These are phyloP conservation scores for Fusarium pseudonygamai DNA, from an alignment of 2,329 filamentous ascomycete genomes.

Conservation along the genomic window DNA sequence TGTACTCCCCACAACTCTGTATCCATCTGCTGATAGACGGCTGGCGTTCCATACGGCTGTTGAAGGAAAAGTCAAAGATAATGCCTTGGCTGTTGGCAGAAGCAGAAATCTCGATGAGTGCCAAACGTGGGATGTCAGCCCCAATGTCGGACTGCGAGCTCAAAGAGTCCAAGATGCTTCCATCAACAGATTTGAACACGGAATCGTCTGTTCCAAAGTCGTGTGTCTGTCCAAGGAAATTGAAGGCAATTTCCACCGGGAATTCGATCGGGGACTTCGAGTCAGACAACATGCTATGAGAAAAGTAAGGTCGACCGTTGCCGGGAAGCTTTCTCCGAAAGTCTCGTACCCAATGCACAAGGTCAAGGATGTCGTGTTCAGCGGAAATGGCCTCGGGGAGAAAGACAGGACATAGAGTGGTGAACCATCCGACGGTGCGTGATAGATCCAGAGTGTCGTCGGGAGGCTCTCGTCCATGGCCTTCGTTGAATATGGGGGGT, in stretches of 20 bases:
- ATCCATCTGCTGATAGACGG: not conserved
- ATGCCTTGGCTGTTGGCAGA: not conserved
- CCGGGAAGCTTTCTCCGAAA: slow-evolving; percentile 29
- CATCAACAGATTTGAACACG: slow-evolving; percentile 4
- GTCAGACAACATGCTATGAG: not conserved
- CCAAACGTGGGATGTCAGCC: slow-evolving; percentile 15
- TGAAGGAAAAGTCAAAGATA: slow-evolving; percentile 19
- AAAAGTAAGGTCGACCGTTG: slow-evolving; percentile 37
- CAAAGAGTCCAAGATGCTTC: slow-evolving; percentile 4
- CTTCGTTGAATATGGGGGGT: slow-evolving; percentile 47
- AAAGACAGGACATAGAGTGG: slow-evolving; percentile 38
- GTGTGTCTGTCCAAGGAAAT: slow-evolving; percentile 30
- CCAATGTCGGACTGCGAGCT: slow-evolving; percentile 21
- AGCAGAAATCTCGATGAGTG: slow-evolving; percentile 30
- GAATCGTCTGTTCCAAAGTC: not conserved
- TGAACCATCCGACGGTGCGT: slow-evolving; percentile 52
- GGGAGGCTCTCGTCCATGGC: slow-evolving; percentile 49
- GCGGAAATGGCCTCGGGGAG: slow-evolving; percentile 23
- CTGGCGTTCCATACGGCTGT: slow-evolving; percentile 10
- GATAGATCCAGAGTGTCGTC: slow-evolving; percentile 43
- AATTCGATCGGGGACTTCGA: not conserved
- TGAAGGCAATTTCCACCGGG: slow-evolving; percentile 32
- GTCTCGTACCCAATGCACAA: slow-evolving; percentile 36
- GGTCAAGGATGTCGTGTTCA: slow-evolving; percentile 18
- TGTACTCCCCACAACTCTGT: not conserved